Conservation (phyloP, 1,139 yeast species). For the Pichia sp. region DNA sequence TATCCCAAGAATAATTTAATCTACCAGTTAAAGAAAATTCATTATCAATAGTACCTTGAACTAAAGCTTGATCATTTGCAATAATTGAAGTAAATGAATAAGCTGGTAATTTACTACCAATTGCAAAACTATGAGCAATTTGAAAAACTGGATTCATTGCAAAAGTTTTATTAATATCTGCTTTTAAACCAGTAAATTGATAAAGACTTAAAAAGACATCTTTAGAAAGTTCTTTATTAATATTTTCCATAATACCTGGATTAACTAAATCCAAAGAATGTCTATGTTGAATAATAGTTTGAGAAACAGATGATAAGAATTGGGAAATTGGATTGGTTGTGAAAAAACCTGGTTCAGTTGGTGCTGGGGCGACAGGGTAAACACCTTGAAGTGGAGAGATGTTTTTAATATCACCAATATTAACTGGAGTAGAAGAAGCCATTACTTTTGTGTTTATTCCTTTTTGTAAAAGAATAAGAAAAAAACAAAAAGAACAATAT, state of each 20-base stretch:
- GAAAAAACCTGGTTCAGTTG: constrained; percentile 56
- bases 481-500: not conserved
- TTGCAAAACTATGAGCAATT: constrained; percentile 87
- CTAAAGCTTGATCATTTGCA: constrained; percentile 78
- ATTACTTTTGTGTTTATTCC: constrained; percentile 13
- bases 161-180: constrained; percentile 91
- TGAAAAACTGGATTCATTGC: constrained; percentile 93
- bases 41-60: constrained; percentile 89
- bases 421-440: constrained; percentile 20
- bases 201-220: constrained; percentile 89
- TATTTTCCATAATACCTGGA: constrained; percentile 94
- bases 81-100: constrained; percentile 89
- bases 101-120: constrained; percentile 87
- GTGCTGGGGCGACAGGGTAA: constrained; percentile 45
- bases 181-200: constrained; percentile 93
- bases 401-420: constrained; percentile 27
- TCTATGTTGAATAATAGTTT: constrained; percentile 71
- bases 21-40: constrained; percentile 85
- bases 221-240: constrained; percentile 87
- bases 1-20: constrained; percentile 87
- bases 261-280: constrained; percentile 72
- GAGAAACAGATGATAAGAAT: constrained; percentile 72
- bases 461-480: too few relatives aligned
- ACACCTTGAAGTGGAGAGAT: constrained; percentile 55
- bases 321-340: constrained; percentile 81